Conservation (phyloP, 768 basidiomycete genomes). For the Suillus subalutaceus region DNA sequence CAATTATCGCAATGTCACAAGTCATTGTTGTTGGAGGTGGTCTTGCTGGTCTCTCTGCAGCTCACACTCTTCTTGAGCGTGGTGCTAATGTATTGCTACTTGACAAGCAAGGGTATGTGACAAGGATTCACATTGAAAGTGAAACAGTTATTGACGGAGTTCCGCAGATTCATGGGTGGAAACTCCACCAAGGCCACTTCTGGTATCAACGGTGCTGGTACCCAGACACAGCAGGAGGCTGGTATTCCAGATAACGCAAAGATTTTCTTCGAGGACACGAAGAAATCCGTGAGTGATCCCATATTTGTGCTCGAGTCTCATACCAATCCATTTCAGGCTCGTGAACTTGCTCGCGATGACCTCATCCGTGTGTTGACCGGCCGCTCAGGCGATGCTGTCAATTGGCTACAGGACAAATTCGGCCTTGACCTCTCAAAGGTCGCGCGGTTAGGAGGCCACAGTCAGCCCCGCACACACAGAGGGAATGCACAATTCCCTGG, state of each 20-base stretch:
- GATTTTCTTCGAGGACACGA: slow-evolving; percentile 96
- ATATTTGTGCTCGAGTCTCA: slow-evolving; percentile 8
- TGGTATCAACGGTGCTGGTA: slow-evolving; percentile 97
- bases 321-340: slow-evolving; percentile 55
- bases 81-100: slow-evolving; percentile 94
- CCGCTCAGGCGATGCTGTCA: slow-evolving; percentile 93
- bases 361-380: slow-evolving; percentile 94
- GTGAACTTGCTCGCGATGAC: slow-evolving; percentile 94
- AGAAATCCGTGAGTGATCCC: slow-evolving; percentile 71
- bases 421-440: slow-evolving; percentile 93
- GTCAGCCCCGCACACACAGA: slow-evolving; percentile 91
- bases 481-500: slow-evolving; percentile 95
- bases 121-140: slow-evolving; percentile 23
- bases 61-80: slow-evolving; percentile 95
- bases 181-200: slow-evolving; percentile 98
- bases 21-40: slow-evolving; percentile 96
- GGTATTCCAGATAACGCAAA: slow-evolving; percentile 89
- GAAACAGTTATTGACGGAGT: slow-evolving; percentile 1
- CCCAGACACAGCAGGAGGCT: slow-evolving; percentile 76
- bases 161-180: slow-evolving; percentile 86
- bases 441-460: slow-evolving; percentile 94
- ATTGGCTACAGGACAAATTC: slow-evolving; percentile 94
- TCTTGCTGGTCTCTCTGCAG: slow-evolving; percentile 93
- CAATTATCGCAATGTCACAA: slow-evolving; percentile 44
- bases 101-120: slow-evolving; percentile 84